Evolutionary conservation across 805 yeast species (phyloP).

Genomic region (Metschnikowia shivogae): DNA sequence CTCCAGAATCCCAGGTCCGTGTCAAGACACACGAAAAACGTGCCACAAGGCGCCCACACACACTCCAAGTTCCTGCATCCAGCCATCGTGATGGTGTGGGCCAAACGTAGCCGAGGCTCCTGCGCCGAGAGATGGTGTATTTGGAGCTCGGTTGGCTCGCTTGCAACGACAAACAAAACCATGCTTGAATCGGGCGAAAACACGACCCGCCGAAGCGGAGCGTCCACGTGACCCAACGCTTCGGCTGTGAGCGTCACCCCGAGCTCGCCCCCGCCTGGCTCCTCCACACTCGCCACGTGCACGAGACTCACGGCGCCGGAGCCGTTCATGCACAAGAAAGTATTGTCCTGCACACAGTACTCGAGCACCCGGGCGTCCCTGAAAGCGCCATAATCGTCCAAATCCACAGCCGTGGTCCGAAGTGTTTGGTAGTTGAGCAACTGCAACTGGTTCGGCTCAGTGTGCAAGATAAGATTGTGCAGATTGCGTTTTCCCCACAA

Average conservation of each 20-base stretch:
- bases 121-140: neutral
- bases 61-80: neutral
- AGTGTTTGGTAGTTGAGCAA: slow-evolving; percentile 31
- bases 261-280: slow-evolving; percentile 7
- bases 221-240: slow-evolving; percentile 6
- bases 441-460: slow-evolving; percentile 26
- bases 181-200: slow-evolving; percentile 17
- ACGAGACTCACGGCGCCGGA: slow-evolving; percentile 24
- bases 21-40: slow-evolving; percentile 24
- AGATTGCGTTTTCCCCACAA: slow-evolving; percentile 39
- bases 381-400: slow-evolving; percentile 30
- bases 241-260: slow-evolving; percentile 5
- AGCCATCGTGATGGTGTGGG: neutral
- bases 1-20: slow-evolving; percentile 26
- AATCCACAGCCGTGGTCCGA: slow-evolving; percentile 24
- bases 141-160: neutral
- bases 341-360: slow-evolving; percentile 24
- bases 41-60: slow-evolving; percentile 37
- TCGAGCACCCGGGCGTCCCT: slow-evolving; percentile 19
- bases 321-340: slow-evolving; percentile 27
- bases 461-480: slow-evolving; percentile 34
- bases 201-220: slow-evolving; percentile 3
- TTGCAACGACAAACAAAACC: slow-evolving; percentile 4
- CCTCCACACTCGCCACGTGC: neutral
- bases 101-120: slow-evolving; percentile 1